These are phyloP conservation scores for Alternaria sp. DNA, from an alignment of 2,329 filamentous ascomycete genomes.

Conservation along the genomic window DNA sequence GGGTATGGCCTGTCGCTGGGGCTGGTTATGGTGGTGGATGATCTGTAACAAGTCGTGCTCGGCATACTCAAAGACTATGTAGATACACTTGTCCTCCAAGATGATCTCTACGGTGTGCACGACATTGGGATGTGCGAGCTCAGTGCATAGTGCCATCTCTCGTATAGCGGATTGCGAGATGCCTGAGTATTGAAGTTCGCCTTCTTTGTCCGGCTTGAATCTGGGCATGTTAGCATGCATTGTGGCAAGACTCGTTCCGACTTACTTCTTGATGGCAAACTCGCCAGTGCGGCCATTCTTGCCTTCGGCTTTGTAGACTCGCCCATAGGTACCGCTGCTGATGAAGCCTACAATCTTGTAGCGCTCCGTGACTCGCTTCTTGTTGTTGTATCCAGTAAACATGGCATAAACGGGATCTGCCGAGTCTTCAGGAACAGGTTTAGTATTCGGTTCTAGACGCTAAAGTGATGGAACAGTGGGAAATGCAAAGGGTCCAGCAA, in stretches of 20 bases:
- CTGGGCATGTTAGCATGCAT: constrained; percentile 48
- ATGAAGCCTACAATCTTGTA: constrained; percentile 99
- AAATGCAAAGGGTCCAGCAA: constrained; percentile 8
- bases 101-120: constrained; percentile 95
- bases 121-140: constrained; percentile 87
- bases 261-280: constrained; percentile 96
- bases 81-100: constrained; percentile 97
- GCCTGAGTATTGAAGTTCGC: constrained; percentile 94
- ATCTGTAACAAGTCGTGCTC: constrained; percentile 98
- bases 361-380: constrained; percentile 87
- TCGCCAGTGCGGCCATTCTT: constrained; percentile 77
- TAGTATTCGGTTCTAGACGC: constrained; percentile 6
- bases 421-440: constrained; percentile 27
- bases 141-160: constrained; percentile 96
- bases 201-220: constrained; percentile 98
- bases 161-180: constrained; percentile 97
- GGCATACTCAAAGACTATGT: constrained; percentile 99
- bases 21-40: constrained; percentile 95
- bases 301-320: constrained; percentile 93
- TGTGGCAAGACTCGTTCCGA: constrained; percentile 14
- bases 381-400: constrained; percentile 66
- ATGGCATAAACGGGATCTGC: constrained; percentile 46
- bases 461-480: neutral
- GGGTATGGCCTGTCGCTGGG: constrained; percentile 86
- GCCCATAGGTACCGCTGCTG: constrained; percentile 95